Base-by-base conservation (phyloP, 1,284 basidiomycete genomes). In the Rhodotorula sp. region DNA sequence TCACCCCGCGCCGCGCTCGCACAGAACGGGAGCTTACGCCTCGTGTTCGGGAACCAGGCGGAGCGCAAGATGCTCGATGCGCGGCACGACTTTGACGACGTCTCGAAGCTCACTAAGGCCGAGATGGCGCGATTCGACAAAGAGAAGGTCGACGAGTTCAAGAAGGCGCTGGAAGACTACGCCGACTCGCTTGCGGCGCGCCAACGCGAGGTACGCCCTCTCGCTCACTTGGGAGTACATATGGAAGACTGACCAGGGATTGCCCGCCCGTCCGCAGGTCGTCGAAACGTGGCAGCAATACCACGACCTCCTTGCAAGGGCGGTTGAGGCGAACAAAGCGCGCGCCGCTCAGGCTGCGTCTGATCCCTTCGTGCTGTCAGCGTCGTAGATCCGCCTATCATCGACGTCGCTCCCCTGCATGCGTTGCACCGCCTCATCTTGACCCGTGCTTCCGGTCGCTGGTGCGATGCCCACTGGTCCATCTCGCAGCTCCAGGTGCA, bases 61-160 rank as follows among this genome's bases (percentile, higher is more conserved):
- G 94, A 97, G 81, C 85, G 92, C 67, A 87, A 89, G 44, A 88
- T 90, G 7, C 82, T 91, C 59, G 92, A 94, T 62, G 86, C 90
- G 0, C 90, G 91, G 78, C 87, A 88, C 65, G 92, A 97, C 74
- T 99, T 92, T 80, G 94, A 97, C 58, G 87, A 90, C 41, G 90
- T 91, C 12, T 91, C 92, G 39, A 89, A 89, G 75, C 84, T 97
- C 37, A 90, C 94, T 79, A 98, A 98, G 82, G 83, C 86, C 8
- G 97, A 99, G 83, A 89, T 97, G 78, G 89, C 88, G n/a, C 85
- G 94, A 46, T 97, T 99, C 80, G 96, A 99, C 82, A 87, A 89
- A 79, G 95, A 97, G 82, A 88, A 94, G 57, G 88, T 98, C 41
- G 89, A 92, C 59, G 93, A 96, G 79, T 92, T 96, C 81, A 93